A percentile compares a stretch with the other conserved stretches of the same genome.
Evolutionary conservation across 225 moss, liverwort and hornwort species (phyloP).

Genomic region (Physcomitrium patens): DNA sequence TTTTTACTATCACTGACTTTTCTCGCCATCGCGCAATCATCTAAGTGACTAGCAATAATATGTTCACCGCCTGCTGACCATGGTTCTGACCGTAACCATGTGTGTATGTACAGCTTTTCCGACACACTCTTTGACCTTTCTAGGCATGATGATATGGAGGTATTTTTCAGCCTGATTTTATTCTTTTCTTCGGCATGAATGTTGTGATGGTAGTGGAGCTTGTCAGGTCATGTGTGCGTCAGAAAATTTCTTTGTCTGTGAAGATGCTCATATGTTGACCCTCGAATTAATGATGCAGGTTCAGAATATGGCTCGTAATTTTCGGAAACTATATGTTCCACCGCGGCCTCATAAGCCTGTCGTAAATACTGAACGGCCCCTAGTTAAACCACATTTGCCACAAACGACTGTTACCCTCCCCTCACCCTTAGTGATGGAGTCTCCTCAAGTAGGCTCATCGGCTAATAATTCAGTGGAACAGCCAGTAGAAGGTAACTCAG

Average conservation of each 20-base stretch:
- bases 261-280: background rate
- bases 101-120: constrained; percentile 44
- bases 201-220: too few relatives aligned
- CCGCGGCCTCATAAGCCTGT: constrained; percentile 41
- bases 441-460: constrained; percentile 24
- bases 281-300: constrained; percentile 35
- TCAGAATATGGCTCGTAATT: constrained; percentile 50
- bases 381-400: constrained; percentile 30
- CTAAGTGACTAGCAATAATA: background rate
- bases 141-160: constrained; percentile 49
- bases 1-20: background rate
- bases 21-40: constrained; percentile 7
- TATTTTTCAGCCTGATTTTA: constrained; percentile 9
- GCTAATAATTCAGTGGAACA: constrained; percentile 22
- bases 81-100: background rate
- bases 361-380: constrained; percentile 25
- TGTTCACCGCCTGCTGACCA: background rate
- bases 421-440: constrained; percentile 12
- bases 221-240: too few relatives aligned
- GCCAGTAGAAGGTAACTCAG: constrained; percentile 9
- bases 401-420: constrained; percentile 9
- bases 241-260: background rate
- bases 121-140: constrained; percentile 54
- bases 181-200: too few relatives aligned
- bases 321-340: constrained; percentile 44